These are phyloP conservation scores for Fusarium sp. DNA, from an alignment of 2,329 filamentous ascomycete genomes.

Conservation along the genomic window DNA sequence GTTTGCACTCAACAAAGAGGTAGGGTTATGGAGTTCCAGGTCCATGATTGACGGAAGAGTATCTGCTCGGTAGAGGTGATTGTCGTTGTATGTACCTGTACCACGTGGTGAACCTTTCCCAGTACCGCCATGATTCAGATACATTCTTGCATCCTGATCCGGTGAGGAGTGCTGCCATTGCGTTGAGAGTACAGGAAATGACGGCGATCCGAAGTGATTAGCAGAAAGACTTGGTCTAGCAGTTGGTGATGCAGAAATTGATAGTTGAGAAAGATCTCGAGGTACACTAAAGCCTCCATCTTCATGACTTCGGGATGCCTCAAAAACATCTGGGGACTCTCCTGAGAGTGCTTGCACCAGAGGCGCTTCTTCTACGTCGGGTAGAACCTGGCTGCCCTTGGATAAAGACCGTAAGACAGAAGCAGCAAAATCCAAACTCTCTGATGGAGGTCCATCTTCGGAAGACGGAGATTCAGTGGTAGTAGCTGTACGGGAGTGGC, in stretches of 20 bases:
- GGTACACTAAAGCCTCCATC: accelerated
- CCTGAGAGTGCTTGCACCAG: accelerated
- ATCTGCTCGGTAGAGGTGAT: background rate
- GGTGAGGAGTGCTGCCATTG: background rate
- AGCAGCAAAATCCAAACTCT: background rate
- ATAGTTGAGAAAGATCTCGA: accelerated
- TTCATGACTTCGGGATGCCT: accelerated
- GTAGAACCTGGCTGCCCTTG: accelerated
- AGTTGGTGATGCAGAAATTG: background rate
- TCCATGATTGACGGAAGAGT: background rate
- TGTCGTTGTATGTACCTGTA: too few relatives aligned
- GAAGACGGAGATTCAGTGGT: background rate
- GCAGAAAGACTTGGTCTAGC: accelerated
- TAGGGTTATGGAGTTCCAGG: background rate
- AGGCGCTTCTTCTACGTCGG: accelerated
- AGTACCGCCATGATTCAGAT: background rate
- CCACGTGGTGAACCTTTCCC: too few relatives aligned
- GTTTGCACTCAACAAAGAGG: accelerated
- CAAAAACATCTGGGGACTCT: accelerated
- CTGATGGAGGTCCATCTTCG: accelerated
- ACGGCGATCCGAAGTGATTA: accelerated
- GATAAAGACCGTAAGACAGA: accelerated
- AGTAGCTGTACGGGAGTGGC: background rate
- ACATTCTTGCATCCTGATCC: accelerated
- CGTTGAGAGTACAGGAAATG: accelerated